Base-by-base conservation (phyloP, 208 protist species). In the Porcisia deanei region DNA sequence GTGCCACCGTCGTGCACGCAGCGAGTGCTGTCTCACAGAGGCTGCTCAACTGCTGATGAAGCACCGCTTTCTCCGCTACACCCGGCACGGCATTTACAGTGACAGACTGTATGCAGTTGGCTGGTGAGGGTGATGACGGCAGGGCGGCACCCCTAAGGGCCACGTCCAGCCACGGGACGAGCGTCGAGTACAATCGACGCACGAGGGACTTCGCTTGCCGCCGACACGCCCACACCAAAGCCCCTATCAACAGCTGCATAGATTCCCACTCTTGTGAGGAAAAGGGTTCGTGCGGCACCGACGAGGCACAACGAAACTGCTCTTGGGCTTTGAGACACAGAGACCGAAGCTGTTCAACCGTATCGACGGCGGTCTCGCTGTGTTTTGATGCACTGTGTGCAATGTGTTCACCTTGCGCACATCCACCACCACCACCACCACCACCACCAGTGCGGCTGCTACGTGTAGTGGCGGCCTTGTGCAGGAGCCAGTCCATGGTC, bases 141-240 rank as follows among this genome's bases (percentile, higher is more conserved):
- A 49, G 49, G 16, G 68, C 30, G 7, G 37, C 37, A 61, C 47
- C 68, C 6, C 37, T 20, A 43, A 72, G 68, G 20, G 75, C 53
- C 34, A 9, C 20, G 37, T 73, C 73, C n/a, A 79, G 71, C 75
- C 71, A 83, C 71, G 73, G 34, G 55, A 71, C 37, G 59, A 73
- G 53, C 41, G 63, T 45, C 63, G 37, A 18, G 54, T 76, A 78
- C 58, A 94, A 73, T 54, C 66, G 71, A 37, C 82, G 86, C n/a
- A 87, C 74, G 9, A 92, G 76, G 20, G 53, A 2, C 65, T 86
- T 88, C 12, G 75, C 70, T 18, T 79, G 88, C 58, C 76, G 83
- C 12, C 88, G 84, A 68, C 88, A 86, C 30, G 82, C 80, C 91
- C 91, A 95, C 1, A 85, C 54, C 55, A 93, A 25, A 0, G 84